Percentiles rank a stretch among this genome's conserved stretches.
These are phyloP conservation scores for Lophium mytilinum DNA, from an alignment of 495 filamentous ascomycete genomes.

Conservation along the genomic window DNA sequence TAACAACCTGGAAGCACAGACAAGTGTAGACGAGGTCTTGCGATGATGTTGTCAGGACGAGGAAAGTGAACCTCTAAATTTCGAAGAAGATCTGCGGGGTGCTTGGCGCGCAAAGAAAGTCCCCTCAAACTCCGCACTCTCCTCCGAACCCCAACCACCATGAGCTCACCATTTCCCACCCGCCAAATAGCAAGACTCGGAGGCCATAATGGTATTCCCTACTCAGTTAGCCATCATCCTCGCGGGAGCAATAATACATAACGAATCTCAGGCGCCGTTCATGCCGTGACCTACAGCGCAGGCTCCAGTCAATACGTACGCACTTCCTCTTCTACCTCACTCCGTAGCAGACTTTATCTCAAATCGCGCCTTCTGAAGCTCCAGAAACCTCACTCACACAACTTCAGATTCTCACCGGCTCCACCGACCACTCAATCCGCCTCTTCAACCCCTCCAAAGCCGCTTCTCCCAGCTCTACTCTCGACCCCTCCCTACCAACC, in stretches of 20 bases:
- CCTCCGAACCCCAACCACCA: not conserved
- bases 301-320: conserved; percentile 55
- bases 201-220: conserved; percentile 26
- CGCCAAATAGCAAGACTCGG: conserved; percentile 28
- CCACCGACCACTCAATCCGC: conserved; percentile 73
- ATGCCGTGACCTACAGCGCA: conserved; percentile 63
- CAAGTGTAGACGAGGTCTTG: too few species aligned
- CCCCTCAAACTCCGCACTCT: too few species aligned
- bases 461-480: conserved; percentile 38
- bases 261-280: conserved; percentile 52
- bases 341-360: too few species aligned
- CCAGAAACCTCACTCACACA: not conserved
- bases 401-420: conserved; percentile 67
- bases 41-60: not conserved
- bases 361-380: too few species aligned
- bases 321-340: not conserved
- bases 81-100: not conserved
- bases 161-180: conserved; percentile 30
- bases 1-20: too few species aligned
- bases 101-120: too few species aligned
- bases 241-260: not conserved
- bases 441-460: conserved; percentile 56
- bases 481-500: conserved; percentile 1
- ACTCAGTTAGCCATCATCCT: not conserved
- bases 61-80: not conserved